These are phyloP conservation scores for Barbarea vulgaris DNA, from an alignment of 345 rosid species.

Conservation along the genomic window DNA sequence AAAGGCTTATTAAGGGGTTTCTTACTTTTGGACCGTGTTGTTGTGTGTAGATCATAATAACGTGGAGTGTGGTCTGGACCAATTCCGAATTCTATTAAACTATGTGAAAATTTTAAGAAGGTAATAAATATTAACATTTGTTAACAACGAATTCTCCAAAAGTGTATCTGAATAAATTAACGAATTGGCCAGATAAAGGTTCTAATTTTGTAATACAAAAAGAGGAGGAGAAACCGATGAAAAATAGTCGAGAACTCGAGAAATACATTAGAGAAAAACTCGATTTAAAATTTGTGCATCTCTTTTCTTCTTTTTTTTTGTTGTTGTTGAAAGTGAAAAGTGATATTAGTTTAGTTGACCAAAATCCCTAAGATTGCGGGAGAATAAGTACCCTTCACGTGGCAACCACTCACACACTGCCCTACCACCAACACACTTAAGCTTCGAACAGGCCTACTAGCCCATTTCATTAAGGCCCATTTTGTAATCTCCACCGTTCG, in stretches of 20 bases:
- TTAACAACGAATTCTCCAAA: neutral
- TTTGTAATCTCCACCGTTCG: neutral
- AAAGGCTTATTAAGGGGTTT: neutral
- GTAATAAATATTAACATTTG: neutral
- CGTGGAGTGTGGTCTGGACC: neutral
- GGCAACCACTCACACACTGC: conserved; percentile 26
- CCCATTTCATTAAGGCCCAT: conserved; percentile 16
- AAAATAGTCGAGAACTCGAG: neutral
- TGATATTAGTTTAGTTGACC: conserved; percentile 26
- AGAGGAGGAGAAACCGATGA: neutral
- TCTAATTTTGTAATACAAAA: neutral
- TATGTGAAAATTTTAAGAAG: neutral
- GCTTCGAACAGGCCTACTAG: conserved; percentile 2
- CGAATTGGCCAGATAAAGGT: neutral
- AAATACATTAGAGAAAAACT: neutral
- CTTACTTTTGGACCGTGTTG: neutral
- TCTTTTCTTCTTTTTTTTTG: neutral
- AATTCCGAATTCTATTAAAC: neutral
- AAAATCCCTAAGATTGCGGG: conserved; percentile 33
- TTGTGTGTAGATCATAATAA: neutral
- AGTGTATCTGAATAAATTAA: neutral
- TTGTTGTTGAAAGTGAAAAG: neutral
- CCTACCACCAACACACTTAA: conserved; percentile 19
- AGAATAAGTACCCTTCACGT: conserved; percentile 29
- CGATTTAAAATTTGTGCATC: neutral